Evolutionary conservation across 139 green algal species (phyloP).

Genomic region (Ettlia oleoabundans): DNA sequence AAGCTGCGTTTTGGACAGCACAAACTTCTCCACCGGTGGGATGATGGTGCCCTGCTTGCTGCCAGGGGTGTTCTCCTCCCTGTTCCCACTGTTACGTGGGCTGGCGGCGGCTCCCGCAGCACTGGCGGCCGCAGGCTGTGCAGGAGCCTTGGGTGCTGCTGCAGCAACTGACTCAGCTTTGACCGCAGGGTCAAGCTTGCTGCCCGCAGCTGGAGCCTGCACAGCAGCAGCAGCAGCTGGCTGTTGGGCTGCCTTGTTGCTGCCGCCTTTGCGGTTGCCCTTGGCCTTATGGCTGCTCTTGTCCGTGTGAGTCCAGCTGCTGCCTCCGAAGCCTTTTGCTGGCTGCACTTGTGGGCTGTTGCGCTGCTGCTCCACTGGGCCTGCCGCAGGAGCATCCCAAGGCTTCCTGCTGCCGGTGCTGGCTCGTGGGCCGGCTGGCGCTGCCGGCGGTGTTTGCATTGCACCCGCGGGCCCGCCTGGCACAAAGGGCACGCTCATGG

Average conservation of each 20-base stretch:
- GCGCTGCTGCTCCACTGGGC: neutral
- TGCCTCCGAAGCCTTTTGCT: neutral
- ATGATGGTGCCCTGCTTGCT: neutral
- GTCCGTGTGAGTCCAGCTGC: neutral
- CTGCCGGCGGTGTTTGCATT: neutral
- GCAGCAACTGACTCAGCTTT: neutral
- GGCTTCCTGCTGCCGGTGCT: neutral
- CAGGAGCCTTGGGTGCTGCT: neutral
- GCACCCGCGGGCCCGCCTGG: neutral
- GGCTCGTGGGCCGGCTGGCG: neutral
- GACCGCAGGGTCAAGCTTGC: neutral
- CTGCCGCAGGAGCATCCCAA: neutral
- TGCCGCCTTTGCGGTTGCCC: neutral
- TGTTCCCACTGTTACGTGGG: neutral
- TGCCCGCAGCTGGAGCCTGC: neutral
- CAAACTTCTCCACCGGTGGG: neutral
- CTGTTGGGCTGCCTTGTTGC: neutral
- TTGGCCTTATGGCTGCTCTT: neutral
- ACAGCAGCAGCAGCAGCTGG: neutral
- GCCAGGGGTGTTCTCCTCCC: neutral
- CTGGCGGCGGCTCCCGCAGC: neutral
- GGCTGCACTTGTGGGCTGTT: neutral
- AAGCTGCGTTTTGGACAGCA: slow-evolving; percentile 12
- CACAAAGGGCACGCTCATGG: neutral
- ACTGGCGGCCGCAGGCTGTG: neutral